phyloP scores from a whole-genome alignment of 768 basidiomycete species.

The Cystoderma amianthinum region DNA sequence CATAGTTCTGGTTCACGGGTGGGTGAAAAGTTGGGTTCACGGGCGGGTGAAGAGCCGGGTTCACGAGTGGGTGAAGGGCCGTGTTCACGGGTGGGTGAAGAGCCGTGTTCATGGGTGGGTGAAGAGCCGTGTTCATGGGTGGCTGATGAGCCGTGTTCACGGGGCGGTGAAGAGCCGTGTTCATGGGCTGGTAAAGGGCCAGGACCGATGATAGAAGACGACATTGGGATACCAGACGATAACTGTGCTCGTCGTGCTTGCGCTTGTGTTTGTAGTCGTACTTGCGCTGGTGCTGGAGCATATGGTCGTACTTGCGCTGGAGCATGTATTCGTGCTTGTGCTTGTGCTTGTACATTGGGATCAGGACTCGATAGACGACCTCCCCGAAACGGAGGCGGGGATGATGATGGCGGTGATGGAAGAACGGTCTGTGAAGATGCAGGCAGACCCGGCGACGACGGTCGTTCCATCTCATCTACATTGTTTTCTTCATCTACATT shows the following conservation, averaged over 20 bases:
- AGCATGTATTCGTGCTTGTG: not conserved
- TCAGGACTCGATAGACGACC: no score
- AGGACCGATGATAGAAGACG: no score
- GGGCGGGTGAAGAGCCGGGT: not conserved
- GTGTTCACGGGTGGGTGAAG: not conserved
- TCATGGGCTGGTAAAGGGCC: not conserved
- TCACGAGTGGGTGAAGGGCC: not conserved
- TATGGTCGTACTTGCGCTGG: no score
- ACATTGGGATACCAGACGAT: no score
- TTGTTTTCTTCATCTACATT: no score
- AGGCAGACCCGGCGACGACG: no score
- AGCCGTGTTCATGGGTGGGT: not conserved
- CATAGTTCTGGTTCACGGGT: constrained; percentile 24
- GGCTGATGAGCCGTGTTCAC: no score
- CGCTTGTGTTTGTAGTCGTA: not conserved
- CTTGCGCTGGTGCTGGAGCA: no score
- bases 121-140: no score
- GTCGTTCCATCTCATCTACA: no score
- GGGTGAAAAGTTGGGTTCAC: not conserved
- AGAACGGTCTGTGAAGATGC: no score
- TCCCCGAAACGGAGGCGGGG: not conserved
- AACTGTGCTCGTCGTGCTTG: not conserved
- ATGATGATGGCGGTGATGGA: not conserved
- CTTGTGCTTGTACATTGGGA: not conserved
- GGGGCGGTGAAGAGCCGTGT: not conserved